Evolutionary conservation across 208 protist genomes (phyloP).

Genomic region (Trypanosoma boissoni): DNA sequence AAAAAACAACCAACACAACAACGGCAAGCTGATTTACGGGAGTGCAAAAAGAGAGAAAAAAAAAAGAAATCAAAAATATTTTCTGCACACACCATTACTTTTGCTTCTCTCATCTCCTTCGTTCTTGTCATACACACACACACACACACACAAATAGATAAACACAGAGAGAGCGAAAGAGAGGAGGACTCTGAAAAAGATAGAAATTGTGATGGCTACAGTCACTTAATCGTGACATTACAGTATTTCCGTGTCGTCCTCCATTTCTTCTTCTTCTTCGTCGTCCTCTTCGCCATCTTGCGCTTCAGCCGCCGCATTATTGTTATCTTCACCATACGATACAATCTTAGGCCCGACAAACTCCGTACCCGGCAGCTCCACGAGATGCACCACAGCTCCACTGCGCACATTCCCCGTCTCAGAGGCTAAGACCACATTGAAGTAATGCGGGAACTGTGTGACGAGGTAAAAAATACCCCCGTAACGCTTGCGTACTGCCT

Average conservation of each 20-base stretch:
- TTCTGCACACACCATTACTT: too few species aligned
- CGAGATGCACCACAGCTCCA: slow-evolving; percentile 71
- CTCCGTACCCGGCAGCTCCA: slow-evolving; percentile 50
- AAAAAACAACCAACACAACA: slow-evolving; percentile 1
- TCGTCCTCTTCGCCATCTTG: too few species aligned
- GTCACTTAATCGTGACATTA: background rate
- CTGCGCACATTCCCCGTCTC: slow-evolving; percentile 61
- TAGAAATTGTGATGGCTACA: background rate
- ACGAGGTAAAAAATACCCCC: slow-evolving; percentile 80
- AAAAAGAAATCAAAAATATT: background rate
- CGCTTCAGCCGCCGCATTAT: background rate
- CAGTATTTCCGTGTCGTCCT: too few species aligned
- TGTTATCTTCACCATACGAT: background rate
- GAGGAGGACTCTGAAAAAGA: background rate
- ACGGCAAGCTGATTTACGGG: background rate
- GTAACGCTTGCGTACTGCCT: slow-evolving; percentile 63
- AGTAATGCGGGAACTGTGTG: slow-evolving; percentile 70
- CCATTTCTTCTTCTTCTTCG: too few species aligned
- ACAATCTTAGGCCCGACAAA: slow-evolving; percentile 15
- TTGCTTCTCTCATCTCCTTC: too few species aligned
- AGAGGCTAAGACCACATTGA: slow-evolving; percentile 72
- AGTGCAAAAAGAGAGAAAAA: slow-evolving; percentile 11
- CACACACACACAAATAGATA: too few species aligned
- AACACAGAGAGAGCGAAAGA: background rate
- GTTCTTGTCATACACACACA: too few species aligned